Percentiles rank a stretch among this genome's conserved stretches.
Conservation (phyloP, 2,329 filamentous ascomycete species). For the Colletotrichum filicis region DNA sequence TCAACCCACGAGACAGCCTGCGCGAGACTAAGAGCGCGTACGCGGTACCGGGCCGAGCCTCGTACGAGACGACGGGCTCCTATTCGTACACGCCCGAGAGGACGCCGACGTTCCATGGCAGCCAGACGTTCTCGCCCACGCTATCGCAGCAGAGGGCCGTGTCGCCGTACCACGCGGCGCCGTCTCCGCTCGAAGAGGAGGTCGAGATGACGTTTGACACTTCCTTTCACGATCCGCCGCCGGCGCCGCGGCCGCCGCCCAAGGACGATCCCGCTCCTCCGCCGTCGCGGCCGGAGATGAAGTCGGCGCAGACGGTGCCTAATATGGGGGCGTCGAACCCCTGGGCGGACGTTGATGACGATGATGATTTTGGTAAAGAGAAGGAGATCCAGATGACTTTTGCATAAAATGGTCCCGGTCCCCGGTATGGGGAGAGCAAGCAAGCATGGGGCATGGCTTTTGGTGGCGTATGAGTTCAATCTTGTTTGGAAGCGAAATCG, state of each 20-base stretch:
- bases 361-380: constrained; percentile 77
- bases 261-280: constrained; percentile 42
- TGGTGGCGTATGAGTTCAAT: not conserved
- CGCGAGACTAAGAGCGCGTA: constrained; percentile 62
- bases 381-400: constrained; percentile 86
- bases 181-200: constrained; percentile 54
- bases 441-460: not conserved
- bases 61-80: constrained; percentile 37
- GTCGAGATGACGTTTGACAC: constrained; percentile 81
- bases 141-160: constrained; percentile 15
- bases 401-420: constrained; percentile 59
- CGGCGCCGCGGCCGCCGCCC: constrained; percentile 43
- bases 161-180: constrained; percentile 42
- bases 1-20: constrained; percentile 46
- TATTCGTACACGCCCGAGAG: constrained; percentile 37
- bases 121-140: constrained; percentile 27
- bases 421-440: no score
- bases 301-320: constrained; percentile 60
- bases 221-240: constrained; percentile 58
- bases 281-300: constrained; percentile 52
- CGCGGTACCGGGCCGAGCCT: constrained; percentile 41
- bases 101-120: constrained; percentile 38
- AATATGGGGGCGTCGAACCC: constrained; percentile 66
- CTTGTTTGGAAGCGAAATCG: not conserved
- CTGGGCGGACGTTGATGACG: constrained; percentile 76